Base-by-base conservation (phyloP, 148 eudicot species). In the Chenopodium album region DNA sequence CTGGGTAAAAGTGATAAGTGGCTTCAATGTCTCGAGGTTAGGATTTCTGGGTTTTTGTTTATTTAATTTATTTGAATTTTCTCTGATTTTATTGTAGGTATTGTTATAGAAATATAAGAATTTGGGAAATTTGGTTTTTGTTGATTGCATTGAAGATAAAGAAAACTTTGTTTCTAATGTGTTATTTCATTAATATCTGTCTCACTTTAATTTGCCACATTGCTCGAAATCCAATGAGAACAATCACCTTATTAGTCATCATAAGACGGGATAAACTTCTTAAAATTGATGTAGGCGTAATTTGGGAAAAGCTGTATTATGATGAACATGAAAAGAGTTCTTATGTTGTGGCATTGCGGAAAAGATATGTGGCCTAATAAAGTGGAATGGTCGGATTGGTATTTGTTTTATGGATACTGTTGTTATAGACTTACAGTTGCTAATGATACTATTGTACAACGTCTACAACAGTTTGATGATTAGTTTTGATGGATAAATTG, bases 1-100 rank as follows among this genome's bases (percentile, higher is more conserved):
- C 90, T 97, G 28, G 98, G 97, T 0, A 94, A 82, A 87, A 50
- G 82, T 70, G 94, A 92, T 79, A 88, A 89, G 70, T 97, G 99
- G 99, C 92, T 94, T 76, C 97, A 94, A 17, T 97, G 99, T 86
- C 93, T 97, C 67, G 99, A 97, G 99, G 99, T 97, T 79, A 13
- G 87, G 9, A 20, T 60, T 82, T 82, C 10, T 47, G 48, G 56
- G 48, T 77, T 28, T 29, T 23, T 26, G 19, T 54, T 78, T 62
- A 8, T 82, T 31, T 20, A 37, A 37, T 75, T 62, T 80, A 37
- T 8, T 46, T 28, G 13, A 50, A 5, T 20, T 62, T 59, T 22
- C 28, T 62, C 7, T 4, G 28, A 62, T 20, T 62, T 62, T 11
- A 10, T 50, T 50, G 16, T 50, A 13, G 54, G 16, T 50, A 50